phyloP scores from a whole-genome alignment of 108 stramenopile genomes.

The Hondaea fermentalgiana region DNA sequence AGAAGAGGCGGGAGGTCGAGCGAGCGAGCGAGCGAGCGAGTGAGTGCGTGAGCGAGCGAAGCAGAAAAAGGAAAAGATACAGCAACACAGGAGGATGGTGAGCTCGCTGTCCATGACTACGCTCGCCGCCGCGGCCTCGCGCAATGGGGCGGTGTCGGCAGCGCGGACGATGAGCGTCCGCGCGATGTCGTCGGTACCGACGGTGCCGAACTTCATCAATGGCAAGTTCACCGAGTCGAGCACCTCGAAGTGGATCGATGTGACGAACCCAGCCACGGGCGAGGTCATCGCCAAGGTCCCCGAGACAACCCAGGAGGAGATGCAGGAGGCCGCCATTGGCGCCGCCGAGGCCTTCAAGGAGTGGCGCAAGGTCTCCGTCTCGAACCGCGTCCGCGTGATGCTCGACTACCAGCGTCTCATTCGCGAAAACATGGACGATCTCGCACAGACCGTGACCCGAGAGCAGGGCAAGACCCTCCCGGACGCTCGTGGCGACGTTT shows the following conservation, averaged over 20 bases:
- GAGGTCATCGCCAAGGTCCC: conserved; percentile 23
- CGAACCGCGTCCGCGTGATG: conserved; percentile 74
- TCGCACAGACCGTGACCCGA: conserved; percentile 71
- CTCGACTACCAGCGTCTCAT: conserved; percentile 79
- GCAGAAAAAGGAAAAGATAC: background rate
- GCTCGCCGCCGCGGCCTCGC: background rate
- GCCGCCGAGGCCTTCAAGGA: conserved; percentile 65
- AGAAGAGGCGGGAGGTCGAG: background rate
- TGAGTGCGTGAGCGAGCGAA: background rate
- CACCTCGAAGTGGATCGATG: conserved; percentile 40
- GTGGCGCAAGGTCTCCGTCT: conserved; percentile 51
- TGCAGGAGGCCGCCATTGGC: conserved; percentile 59
- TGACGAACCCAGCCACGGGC: conserved; percentile 39
- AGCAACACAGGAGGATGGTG: background rate
- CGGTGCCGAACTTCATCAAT: conserved; percentile 47
- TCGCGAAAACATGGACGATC: conserved; percentile 59
- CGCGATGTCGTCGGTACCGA: background rate
- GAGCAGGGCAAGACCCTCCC: conserved; percentile 95
- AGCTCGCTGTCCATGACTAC: background rate
- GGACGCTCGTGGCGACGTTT: conserved; percentile 88
- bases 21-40: background rate
- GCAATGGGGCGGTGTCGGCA: too few species aligned
- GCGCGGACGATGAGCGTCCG: background rate
- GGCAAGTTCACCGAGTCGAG: conserved; percentile 37
- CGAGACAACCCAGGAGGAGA: conserved; percentile 57